phyloP scores from a whole-genome alignment of 2,329 filamentous ascomycete genomes.

The Colletotrichum sp. region DNA sequence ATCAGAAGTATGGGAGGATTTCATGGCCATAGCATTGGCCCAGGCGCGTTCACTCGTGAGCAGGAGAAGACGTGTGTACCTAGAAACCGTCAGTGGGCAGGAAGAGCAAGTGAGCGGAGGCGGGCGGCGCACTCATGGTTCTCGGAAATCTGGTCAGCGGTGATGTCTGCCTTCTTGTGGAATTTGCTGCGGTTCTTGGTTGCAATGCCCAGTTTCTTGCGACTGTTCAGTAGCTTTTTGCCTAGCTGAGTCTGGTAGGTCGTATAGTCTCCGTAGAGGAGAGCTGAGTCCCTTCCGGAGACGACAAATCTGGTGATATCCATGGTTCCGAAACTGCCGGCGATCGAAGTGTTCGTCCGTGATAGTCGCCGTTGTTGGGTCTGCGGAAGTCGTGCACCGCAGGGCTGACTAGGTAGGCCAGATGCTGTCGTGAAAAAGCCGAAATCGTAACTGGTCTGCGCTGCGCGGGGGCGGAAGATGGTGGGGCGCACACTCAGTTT shows the following conservation, averaged over 20 bases:
- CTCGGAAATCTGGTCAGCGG: conserved; percentile 74
- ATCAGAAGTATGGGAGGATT: conserved; percentile 79
- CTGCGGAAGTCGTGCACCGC: neutral
- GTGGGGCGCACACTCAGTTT: conserved; percentile 9
- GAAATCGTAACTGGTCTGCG: neutral
- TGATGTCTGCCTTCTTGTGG: conserved; percentile 71
- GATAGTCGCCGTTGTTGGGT: neutral
- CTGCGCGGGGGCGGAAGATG: neutral
- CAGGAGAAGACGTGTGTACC: conserved; percentile 79
- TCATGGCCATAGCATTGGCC: conserved; percentile 96
- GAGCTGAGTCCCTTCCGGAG: conserved; percentile 78
- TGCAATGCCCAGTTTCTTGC: conserved; percentile 83
- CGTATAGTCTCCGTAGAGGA: conserved; percentile 87
- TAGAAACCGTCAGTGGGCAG: conserved; percentile 38
- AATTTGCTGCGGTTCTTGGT: conserved; percentile 90
- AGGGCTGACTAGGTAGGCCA: neutral
- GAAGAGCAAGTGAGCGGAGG: neutral
- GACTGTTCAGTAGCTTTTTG: conserved; percentile 80
- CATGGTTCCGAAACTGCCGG: conserved; percentile 56
- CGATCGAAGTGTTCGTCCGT: neutral
- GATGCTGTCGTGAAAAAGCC: neutral
- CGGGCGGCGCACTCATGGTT: conserved; percentile 70
- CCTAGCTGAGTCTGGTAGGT: conserved; percentile 82
- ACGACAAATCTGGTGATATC: conserved; percentile 88
- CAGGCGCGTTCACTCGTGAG: conserved; percentile 89